Evolutionary conservation across 2,329 filamentous ascomycete species (phyloP).

Genomic region (Pestalotiopsis sp.): DNA sequence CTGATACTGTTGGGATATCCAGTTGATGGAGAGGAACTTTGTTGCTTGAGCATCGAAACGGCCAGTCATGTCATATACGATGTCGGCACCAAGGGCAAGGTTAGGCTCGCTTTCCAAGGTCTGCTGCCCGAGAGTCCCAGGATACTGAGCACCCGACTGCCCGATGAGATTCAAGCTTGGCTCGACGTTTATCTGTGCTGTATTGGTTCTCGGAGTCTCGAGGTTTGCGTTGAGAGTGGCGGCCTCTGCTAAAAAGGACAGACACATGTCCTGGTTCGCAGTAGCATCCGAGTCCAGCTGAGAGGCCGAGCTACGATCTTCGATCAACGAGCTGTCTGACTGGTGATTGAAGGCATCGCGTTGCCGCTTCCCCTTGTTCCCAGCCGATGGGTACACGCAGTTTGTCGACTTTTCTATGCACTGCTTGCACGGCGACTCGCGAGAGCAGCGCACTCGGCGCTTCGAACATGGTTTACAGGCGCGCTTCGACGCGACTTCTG

Average conservation of each 20-base stretch:
- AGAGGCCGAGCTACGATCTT: not conserved
- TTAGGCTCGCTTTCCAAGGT: not conserved
- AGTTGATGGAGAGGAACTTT: not conserved
- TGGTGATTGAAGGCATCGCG: not conserved
- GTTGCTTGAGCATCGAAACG: not conserved
- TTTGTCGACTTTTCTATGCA: not conserved
- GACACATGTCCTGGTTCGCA: not conserved
- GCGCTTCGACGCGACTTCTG: not conserved
- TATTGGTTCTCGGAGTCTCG: not conserved
- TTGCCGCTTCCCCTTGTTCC: not conserved
- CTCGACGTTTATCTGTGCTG: not conserved
- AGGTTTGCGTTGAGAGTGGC: not conserved
- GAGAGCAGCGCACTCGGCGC: not conserved
- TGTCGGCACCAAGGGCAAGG: not conserved
- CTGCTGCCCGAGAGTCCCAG: not conserved
- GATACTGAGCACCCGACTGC: not conserved
- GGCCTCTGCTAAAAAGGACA: not conserved
- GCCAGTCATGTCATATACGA: not conserved
- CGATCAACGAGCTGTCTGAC: not conserved
- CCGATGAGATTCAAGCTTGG: not conserved
- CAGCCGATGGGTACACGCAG: not conserved
- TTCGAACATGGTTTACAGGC: not conserved
- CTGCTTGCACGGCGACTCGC: not conserved
- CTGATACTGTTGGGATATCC: not conserved
- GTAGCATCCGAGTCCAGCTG: not conserved